Conservation (phyloP, 345 rosid species). For the Salix suchowensis region DNA sequence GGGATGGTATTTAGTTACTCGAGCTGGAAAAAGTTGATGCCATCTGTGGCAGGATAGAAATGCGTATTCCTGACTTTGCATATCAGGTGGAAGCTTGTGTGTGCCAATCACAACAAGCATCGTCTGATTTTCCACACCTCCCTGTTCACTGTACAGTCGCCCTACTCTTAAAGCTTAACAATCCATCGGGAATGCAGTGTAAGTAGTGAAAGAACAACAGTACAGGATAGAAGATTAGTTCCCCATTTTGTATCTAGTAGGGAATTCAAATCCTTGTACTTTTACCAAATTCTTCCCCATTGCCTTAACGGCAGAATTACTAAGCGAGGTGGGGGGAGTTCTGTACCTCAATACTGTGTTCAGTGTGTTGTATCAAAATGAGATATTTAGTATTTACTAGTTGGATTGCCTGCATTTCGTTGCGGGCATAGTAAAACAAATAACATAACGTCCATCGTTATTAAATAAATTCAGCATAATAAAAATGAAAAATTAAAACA, state of each 20-base stretch:
- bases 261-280: conserved; percentile 2
- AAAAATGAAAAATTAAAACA: no score
- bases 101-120: not conserved
- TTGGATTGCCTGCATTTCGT: no score
- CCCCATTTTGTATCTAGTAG: conserved; percentile 23
- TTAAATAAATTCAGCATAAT: no score
- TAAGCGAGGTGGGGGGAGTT: not conserved
- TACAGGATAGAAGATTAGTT: conserved; percentile 13
- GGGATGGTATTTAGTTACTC: conserved; percentile 76
- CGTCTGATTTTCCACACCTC: not conserved
- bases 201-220: conserved; percentile 12
- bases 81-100: not conserved
- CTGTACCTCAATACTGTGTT: not conserved
- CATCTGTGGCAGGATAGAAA: not conserved
- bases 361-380: not conserved
- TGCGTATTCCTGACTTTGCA: not conserved
- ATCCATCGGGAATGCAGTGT: conserved; percentile 4
- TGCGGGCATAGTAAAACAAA: no score
- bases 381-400: not conserved
- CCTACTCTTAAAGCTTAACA: not conserved
- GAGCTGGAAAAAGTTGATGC: conserved; percentile 46
- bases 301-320: not conserved
- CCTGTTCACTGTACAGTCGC: not conserved
- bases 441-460: no score
- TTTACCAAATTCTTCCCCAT: not conserved